A percentile compares a stretch with the other conserved stretches of the same genome.
Conservation (phyloP, 208 protist species). For the Trypanosoma lewisi region DNA sequence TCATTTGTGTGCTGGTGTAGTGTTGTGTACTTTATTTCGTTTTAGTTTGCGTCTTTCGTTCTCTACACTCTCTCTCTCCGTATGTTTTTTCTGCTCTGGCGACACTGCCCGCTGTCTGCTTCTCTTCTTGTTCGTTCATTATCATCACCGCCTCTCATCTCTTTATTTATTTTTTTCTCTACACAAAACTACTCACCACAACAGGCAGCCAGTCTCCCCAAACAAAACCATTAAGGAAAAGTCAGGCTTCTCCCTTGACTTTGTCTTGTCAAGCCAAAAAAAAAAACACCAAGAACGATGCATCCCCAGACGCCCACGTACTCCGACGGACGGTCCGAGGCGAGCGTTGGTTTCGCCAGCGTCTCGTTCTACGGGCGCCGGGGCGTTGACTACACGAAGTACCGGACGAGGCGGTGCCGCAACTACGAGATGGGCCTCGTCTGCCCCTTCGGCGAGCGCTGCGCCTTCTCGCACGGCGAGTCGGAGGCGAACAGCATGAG, state of each 20-base stretch:
- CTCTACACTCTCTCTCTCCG: background rate
- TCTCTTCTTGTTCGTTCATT: background rate
- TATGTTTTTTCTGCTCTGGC: slow-evolving; percentile 10
- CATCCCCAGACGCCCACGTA: slow-evolving; percentile 23
- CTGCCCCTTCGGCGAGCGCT: slow-evolving; percentile 81
- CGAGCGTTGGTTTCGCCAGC: slow-evolving; percentile 24
- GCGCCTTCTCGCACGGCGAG: slow-evolving; percentile 86
- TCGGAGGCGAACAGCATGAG: slow-evolving; percentile 24
- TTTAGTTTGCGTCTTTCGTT: background rate
- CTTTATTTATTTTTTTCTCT: no score
- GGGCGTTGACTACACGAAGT: slow-evolving; percentile 84
- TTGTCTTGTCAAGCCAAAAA: slow-evolving; percentile 3
- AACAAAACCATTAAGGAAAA: background rate
- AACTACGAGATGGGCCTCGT: slow-evolving; percentile 62
- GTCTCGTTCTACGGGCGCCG: slow-evolving; percentile 32
- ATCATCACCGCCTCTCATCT: no score
- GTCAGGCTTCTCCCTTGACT: background rate
- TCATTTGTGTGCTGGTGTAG: background rate
- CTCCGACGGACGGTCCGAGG: slow-evolving; percentile 27
- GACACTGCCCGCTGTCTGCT: background rate
- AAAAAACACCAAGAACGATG: slow-evolving; percentile 19
- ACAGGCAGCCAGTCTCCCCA: no score
- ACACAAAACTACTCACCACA: no score
- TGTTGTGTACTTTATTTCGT: background rate
- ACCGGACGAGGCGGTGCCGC: slow-evolving; percentile 86